Evolutionary conservation across 2,329 filamentous ascomycete species (phyloP).

Genomic region (Aschersonia sp.): DNA sequence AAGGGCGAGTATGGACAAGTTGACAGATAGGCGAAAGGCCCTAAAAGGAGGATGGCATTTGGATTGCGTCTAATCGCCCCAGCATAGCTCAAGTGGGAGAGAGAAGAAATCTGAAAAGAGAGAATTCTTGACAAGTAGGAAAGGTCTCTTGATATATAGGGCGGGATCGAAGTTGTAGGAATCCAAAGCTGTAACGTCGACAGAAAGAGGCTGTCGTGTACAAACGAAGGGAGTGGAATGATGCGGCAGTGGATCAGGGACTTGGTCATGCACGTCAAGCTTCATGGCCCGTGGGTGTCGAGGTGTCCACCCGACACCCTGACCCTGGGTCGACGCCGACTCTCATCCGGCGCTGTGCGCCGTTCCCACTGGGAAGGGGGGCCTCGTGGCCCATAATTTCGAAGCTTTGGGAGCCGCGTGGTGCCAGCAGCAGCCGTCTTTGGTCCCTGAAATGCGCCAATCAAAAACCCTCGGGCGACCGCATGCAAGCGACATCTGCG

Average conservation of each 20-base stretch:
- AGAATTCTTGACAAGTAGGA: background rate
- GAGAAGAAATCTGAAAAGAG: background rate
- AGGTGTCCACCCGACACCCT: background rate
- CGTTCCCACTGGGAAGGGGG: background rate
- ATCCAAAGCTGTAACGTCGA: background rate
- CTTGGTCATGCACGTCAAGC: background rate
- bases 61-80: background rate
- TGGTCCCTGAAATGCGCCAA: background rate
- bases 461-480: background rate
- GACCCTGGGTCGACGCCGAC: background rate
- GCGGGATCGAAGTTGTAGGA: background rate
- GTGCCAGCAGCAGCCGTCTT: background rate
- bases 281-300: too few relatives aligned
- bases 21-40: background rate
- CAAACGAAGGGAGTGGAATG: background rate
- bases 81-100: background rate
- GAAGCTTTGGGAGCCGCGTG: background rate
- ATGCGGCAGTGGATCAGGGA: background rate
- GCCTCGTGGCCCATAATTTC: background rate
- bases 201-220: background rate
- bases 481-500: background rate
- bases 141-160: background rate
- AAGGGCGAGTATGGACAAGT: background rate
- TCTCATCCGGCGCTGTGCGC: too few relatives aligned
- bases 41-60: background rate